A percentile compares a stretch with the other conserved stretches of the same genome.
These are phyloP conservation scores for Boechera divaricarpa DNA, from an alignment of 345 rosid species.

Conservation along the genomic window DNA sequence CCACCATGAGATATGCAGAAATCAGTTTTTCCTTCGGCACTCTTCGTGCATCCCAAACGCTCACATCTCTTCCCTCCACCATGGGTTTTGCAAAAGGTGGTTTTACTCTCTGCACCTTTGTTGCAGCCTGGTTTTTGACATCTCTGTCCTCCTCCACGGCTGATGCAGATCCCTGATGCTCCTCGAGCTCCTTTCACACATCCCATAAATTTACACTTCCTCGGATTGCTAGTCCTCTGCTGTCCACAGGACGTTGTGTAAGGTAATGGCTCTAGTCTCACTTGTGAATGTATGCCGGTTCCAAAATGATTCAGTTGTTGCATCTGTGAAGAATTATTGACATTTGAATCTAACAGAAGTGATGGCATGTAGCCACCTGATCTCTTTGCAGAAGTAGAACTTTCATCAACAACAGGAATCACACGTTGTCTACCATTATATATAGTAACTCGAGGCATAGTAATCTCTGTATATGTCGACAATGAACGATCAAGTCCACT, in stretches of 20 bases:
- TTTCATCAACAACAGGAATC: slow-evolving; percentile 81
- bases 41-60: slow-evolving; percentile 90
- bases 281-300: slow-evolving; percentile 43
- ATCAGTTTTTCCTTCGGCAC: slow-evolving; percentile 93
- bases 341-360: slow-evolving; percentile 66
- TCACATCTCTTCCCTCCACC: slow-evolving; percentile 95
- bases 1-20: slow-evolving; percentile 95
- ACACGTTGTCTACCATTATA: slow-evolving; percentile 45
- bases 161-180: slow-evolving; percentile 84
- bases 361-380: slow-evolving; percentile 94
- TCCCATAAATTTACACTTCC: slow-evolving; percentile 73
- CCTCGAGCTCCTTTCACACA: slow-evolving; percentile 90
- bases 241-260: slow-evolving; percentile 33
- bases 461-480: slow-evolving; percentile 48
- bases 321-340: slow-evolving; percentile 40
- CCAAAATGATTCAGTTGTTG: slow-evolving; percentile 49
- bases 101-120: slow-evolving; percentile 88
- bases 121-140: slow-evolving; percentile 86
- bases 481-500: slow-evolving; percentile 55
- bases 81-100: slow-evolving; percentile 88
- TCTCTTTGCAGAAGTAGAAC: slow-evolving; percentile 91
- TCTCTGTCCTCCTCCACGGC: slow-evolving; percentile 96
- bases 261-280: slow-evolving; percentile 54
- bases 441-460: slow-evolving; percentile 36
- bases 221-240: slow-evolving; percentile 53